Evolutionary conservation across 2,329 filamentous ascomycete species (phyloP), one percentile per base, ranked within the genome.

Genomic region (Fusarium mexicanum): DNA sequence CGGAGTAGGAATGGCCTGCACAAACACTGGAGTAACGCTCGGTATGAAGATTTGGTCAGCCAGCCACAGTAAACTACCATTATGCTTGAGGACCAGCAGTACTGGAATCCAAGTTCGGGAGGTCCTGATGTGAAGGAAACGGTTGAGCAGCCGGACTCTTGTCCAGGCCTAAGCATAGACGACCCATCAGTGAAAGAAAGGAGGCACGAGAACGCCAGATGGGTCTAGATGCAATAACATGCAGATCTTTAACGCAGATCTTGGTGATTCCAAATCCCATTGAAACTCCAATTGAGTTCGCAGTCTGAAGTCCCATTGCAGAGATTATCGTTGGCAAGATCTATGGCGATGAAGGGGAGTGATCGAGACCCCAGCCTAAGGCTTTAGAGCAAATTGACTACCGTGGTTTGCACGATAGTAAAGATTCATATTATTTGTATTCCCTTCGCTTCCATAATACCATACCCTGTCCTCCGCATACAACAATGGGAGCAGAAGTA

Each of bases 1-100:
- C 71, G 66, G 71, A 71, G 71, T 67, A 50, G 71, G 71, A 73
- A 73, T 73, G 58, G 57, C 47, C 51, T 53, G 46, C 14, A 29
- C 41, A 43, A 44, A 41, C 22, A 53, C 29, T 53, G 22, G 53
- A 61, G 54, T 33, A 44, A 35, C 62, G 57, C 69, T 72, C 58
- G 50, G 55, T 50, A 72, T 65, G 64, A 38, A 61, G 37, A 55
- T 50, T 55, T 35, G 60, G 40, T 44, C 66, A 73, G 71, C 70
- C 61, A 73, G 71, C 71, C 71, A 73, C 71, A 71, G 41, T 48
- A 46, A 59, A 60, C 40, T 57, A 41, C 61, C 29, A 41, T 71
- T 53, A 62, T 62, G 70, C 70, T 57, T 57, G 47, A 60, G 61
- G 57, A 44, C 50, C 60, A 48, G 20, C 53, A 55, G 37, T 26